Conservation (phyloP, 768 basidiomycete species). For the Termitomyces sp. region DNA sequence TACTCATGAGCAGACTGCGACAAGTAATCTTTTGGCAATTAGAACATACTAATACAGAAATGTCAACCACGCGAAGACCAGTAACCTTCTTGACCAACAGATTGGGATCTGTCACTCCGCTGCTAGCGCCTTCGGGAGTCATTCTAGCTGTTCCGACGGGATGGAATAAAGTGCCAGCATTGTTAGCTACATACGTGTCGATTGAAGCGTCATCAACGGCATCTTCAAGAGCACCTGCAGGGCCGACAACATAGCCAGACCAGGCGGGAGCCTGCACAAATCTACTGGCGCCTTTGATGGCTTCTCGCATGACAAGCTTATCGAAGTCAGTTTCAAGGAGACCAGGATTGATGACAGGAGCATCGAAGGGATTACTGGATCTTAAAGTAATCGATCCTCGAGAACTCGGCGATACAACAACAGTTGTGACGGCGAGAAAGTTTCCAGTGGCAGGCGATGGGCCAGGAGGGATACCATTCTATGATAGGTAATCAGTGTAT, state of each 20-base stretch:
- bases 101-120: conserved; percentile 27
- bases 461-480: conserved; percentile 11
- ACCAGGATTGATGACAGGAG: conserved; percentile 40
- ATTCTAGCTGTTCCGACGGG: conserved; percentile 21
- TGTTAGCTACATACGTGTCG: conserved; percentile 18
- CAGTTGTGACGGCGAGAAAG: conserved; percentile 5
- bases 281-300: conserved; percentile 11
- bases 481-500: background rate
- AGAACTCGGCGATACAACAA: conserved; percentile 15
- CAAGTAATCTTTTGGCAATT: background rate
- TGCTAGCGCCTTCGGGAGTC: conserved; percentile 16
- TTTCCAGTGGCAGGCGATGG: conserved; percentile 9
- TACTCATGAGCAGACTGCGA: background rate
- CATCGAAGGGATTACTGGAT: conserved; percentile 35
- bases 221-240: conserved; percentile 1
- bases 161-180: conserved; percentile 16
- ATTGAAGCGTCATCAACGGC: conserved; percentile 14
- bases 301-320: conserved; percentile 19
- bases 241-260: conserved; percentile 15
- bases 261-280: conserved; percentile 15
- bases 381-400: conserved; percentile 21
- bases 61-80: conserved; percentile 28
- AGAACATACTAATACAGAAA: conserved; percentile 24
- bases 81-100: conserved; percentile 22
- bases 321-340: conserved; percentile 25